Percentiles rank a stretch among this genome's conserved stretches.
Evolutionary conservation across 208 protist genomes (phyloP).

Genomic region (Blechomonas ayalai): DNA sequence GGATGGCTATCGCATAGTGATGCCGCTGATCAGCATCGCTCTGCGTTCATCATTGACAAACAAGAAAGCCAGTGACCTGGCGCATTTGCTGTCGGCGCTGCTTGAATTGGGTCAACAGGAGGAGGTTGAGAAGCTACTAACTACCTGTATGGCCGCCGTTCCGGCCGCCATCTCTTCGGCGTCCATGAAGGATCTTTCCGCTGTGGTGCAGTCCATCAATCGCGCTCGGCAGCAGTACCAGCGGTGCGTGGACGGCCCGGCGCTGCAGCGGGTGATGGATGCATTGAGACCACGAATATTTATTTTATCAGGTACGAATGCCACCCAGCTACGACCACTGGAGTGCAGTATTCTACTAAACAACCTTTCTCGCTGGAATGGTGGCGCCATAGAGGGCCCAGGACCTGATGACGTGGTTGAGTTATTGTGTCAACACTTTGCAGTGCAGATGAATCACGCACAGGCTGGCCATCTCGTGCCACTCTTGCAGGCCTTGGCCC

Average conservation of each 20-base stretch:
- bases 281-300: constrained; percentile 46
- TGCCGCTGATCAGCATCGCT: too few species aligned
- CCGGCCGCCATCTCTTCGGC: constrained; percentile 15
- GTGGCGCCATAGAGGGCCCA: too few species aligned
- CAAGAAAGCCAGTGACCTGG: too few species aligned
- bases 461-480: constrained; percentile 53
- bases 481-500: constrained; percentile 28
- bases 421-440: constrained; percentile 57
- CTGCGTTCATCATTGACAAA: too few species aligned
- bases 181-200: constrained; percentile 31
- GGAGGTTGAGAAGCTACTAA: constrained; percentile 1
- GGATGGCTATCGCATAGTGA: too few species aligned
- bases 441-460: constrained; percentile 33
- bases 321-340: constrained; percentile 32
- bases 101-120: constrained; percentile 15
- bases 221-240: constrained; percentile 12
- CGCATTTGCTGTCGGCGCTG: constrained; percentile 16
- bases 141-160: constrained; percentile 4
- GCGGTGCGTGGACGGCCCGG: neutral
- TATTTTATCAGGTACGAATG: constrained; percentile 30
- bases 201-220: constrained; percentile 32
- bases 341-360: constrained; percentile 55
- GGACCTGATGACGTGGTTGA: constrained; percentile 50
- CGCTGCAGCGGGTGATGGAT: constrained; percentile 24
- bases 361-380: constrained; percentile 45